Conservation (phyloP, 306 rosid species). For the Quercus agrifolia region DNA sequence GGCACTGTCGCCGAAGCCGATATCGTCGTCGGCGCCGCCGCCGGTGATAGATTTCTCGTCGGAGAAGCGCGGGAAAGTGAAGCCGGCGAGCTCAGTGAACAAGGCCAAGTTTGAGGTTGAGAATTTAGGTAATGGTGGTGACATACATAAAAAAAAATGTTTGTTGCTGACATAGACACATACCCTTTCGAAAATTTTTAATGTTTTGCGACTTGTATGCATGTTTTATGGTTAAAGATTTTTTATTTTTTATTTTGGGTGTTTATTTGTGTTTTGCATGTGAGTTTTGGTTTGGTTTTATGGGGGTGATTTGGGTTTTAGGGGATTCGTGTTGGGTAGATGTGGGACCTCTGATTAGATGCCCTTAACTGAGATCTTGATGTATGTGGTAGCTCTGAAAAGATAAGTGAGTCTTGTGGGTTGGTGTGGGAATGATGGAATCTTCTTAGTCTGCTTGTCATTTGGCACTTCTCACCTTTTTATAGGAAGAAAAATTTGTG, state of each 20-base stretch:
- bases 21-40: slow-evolving; percentile 83
- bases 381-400: slow-evolving; percentile 50
- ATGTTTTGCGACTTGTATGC: not conserved
- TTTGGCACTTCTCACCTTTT: slow-evolving; percentile 38
- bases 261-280: slow-evolving; percentile 1
- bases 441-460: slow-evolving; percentile 47
- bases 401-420: slow-evolving; percentile 50
- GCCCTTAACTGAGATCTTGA: slow-evolving; percentile 41
- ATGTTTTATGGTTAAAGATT: not conserved
- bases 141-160: not conserved
- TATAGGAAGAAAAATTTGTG: slow-evolving; percentile 26
- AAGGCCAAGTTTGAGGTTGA: slow-evolving; percentile 70
- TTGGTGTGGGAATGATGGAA: slow-evolving; percentile 55
- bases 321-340: slow-evolving; percentile 39
- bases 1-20: slow-evolving; percentile 91
- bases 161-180: not conserved
- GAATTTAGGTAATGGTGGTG: slow-evolving; percentile 61
- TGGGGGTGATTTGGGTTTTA: slow-evolving; percentile 22
- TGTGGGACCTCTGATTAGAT: slow-evolving; percentile 84
- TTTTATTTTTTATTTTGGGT: not conserved
- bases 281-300: slow-evolving; percentile 21
- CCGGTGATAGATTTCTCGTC: slow-evolving; percentile 94
- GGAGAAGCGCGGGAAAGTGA: slow-evolving; percentile 76
- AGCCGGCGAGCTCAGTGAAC: slow-evolving; percentile 75
- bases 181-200: not conserved